A percentile compares a stretch with the other conserved stretches of the same genome.
These are phyloP conservation scores for Chionographis japonica DNA, from an alignment of 106 monocot genomes.

Conservation along the genomic window DNA sequence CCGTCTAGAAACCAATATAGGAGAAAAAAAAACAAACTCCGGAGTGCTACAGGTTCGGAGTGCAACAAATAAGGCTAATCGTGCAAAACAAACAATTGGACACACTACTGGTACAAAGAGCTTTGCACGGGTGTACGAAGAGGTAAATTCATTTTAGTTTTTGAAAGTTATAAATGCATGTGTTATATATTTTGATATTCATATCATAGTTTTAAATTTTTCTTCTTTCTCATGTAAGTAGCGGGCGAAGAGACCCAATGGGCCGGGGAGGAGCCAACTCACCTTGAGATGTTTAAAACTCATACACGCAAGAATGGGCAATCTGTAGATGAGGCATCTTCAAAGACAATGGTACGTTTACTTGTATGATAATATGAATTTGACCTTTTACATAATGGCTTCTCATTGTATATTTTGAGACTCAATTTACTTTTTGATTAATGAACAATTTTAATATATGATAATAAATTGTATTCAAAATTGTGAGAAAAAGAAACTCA, in stretches of 20 bases:
- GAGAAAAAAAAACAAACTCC: too few relatives aligned
- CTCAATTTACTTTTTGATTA: not conserved
- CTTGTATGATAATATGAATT: not conserved
- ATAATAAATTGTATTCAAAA: not conserved
- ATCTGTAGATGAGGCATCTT: slow-evolving; percentile 10
- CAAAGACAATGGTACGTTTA: slow-evolving; percentile 12
- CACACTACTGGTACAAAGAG: slow-evolving; percentile 8
- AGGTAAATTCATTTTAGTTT: not conserved
- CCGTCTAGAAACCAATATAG: too few relatives aligned
- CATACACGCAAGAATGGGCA: slow-evolving; percentile 25
- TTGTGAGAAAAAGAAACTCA: not conserved
- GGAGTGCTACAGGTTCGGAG: not conserved
- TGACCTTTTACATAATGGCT: too few relatives aligned
- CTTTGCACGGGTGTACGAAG: slow-evolving; percentile 1
- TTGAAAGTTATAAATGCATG: not conserved
- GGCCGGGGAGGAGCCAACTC: slow-evolving; percentile 16
- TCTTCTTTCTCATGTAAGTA: not conserved
- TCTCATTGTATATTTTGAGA: too few relatives aligned
- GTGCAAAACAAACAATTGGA: not conserved
- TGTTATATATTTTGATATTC: too few relatives aligned
- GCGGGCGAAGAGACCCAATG: slow-evolving; percentile 12
- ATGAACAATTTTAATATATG: not conserved
- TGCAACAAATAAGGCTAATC: not conserved
- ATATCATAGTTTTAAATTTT: too few relatives aligned
- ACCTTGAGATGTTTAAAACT: slow-evolving; percentile 18